These are phyloP conservation scores for Mycocentrospora acerina DNA, from an alignment of 2,329 filamentous ascomycete genomes.

Conservation along the genomic window DNA sequence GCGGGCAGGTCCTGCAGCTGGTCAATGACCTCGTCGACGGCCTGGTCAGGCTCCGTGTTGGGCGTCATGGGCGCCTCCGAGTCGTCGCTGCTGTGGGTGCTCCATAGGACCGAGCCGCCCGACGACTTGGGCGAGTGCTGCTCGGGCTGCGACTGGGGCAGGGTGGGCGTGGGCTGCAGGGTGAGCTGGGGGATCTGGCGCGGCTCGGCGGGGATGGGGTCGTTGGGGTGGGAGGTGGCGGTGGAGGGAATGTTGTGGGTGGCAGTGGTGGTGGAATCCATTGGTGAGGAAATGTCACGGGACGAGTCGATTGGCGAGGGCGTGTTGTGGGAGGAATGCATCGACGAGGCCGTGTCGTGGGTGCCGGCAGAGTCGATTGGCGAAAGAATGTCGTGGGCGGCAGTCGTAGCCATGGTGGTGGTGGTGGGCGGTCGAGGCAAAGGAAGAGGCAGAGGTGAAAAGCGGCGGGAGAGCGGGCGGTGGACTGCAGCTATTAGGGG, in stretches of 20 bases:
- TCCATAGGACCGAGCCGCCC: constrained; percentile 44
- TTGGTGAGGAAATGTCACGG: too few species aligned
- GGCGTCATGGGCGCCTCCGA: constrained; percentile 48
- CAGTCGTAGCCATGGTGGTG: too few species aligned
- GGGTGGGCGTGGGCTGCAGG: constrained; percentile 17
- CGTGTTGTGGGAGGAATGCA: too few species aligned
- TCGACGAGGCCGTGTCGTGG: too few species aligned
- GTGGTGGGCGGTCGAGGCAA: too few species aligned
- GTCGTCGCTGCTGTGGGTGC: constrained; percentile 45
- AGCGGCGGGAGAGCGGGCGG: constrained; percentile 4
- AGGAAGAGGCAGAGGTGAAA: constrained; percentile 1
- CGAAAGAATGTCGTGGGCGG: constrained; percentile 41
- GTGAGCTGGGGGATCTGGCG: constrained; percentile 32
- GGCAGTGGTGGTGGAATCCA: constrained; percentile 19
- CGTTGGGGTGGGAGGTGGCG: constrained; percentile 48
- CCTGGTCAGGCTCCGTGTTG: constrained; percentile 44
- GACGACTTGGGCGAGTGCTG: constrained; percentile 44
- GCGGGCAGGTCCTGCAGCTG: constrained; percentile 43
- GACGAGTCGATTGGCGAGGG: too few species aligned
- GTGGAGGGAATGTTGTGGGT: constrained; percentile 42
- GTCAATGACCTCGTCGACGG: constrained; percentile 47
- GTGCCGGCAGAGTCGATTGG: too few species aligned
- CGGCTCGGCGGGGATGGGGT: constrained; percentile 50
- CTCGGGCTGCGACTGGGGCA: constrained; percentile 29
- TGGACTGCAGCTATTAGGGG: constrained; percentile 5